These are phyloP conservation scores for Diaporthe australafricana DNA, from an alignment of 2,329 filamentous ascomycete genomes.

Conservation along the genomic window DNA sequence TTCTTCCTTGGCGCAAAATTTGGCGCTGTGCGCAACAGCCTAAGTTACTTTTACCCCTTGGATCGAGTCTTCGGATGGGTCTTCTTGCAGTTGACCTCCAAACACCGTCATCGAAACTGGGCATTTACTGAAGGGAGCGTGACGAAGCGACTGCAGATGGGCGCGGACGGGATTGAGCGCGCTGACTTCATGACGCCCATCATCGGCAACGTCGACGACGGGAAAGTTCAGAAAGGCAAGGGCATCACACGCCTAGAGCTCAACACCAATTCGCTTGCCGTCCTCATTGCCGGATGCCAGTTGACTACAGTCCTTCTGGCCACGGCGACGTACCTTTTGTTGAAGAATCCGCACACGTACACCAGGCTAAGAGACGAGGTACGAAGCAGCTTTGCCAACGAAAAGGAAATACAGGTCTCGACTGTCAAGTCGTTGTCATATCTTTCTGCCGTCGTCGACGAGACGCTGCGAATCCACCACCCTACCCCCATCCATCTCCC, in stretches of 20 bases:
- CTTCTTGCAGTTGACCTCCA: constrained; percentile 24
- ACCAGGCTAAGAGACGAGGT: constrained; percentile 43
- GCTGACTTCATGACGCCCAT: constrained; percentile 31
- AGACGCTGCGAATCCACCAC: constrained; percentile 52
- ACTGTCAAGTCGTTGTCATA: constrained; percentile 45
- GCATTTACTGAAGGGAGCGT: no score
- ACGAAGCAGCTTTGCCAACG: constrained; percentile 44
- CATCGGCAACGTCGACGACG: constrained; percentile 26
- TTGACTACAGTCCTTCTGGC: constrained; percentile 31
- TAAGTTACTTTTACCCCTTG: constrained; percentile 32
- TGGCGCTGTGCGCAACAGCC: constrained; percentile 16
- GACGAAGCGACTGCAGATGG: no score
- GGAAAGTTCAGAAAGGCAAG: constrained; percentile 20
- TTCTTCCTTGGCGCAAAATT: constrained; percentile 12
- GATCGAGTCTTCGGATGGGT: constrained; percentile 31
- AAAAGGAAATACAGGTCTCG: constrained; percentile 48
- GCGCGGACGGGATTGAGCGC: no score
- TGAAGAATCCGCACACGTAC: not conserved
- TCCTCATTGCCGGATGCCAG: constrained; percentile 38
- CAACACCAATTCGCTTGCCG: constrained; percentile 34
- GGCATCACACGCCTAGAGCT: constrained; percentile 32
- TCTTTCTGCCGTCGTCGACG: constrained; percentile 50
- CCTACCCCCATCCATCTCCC: constrained; percentile 32
- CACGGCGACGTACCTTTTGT: constrained; percentile 31
- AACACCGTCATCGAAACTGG: constrained; percentile 31